Base-by-base conservation (phyloP, 441 rosid genomes). In the Erodium moschatum region DNA sequence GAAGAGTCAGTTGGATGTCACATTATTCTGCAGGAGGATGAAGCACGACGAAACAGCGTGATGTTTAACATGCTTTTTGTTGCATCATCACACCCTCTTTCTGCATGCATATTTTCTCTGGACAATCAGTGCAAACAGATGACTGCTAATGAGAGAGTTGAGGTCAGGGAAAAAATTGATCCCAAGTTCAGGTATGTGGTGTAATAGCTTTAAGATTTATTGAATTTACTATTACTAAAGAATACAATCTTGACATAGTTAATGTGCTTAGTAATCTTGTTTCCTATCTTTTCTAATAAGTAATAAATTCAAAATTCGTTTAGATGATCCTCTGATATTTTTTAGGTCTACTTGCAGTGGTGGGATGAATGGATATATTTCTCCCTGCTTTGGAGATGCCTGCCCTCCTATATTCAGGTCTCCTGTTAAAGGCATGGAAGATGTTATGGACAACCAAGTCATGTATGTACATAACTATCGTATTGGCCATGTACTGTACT, bases 331-430 rank as follows among this genome's bases (percentile, higher is more conserved):
- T 66, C 86, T 89, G 81, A 84, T 77, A 74, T 56, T 68, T 67
- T 63, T 79, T 82, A 72, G 74, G 80, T 71, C 70, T 87, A 20
- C 76, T 10, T 90, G 91, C 91, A 92, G 97, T 76, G 91, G 86
- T 72, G 97, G 91, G 69, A 89, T 93, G 97, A 89, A 91, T 69
- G 98, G 97, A 69, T 93, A 85, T 78, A 75, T 93, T 76, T 84
- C 84, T 38, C 89, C 90, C 40, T 91, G 91, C 73, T 83, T 77
- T 71, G 96, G 85, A 75, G 93, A 88, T 75, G 72, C 87, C 64
- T 90, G 85, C 61, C 96, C 95, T 66, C 87, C 93, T 50, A 71
- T 86, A 78, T 83, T 87, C 75, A 85, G 88, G 77, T 93, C 98
- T 72, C 96, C 97, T 6, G 80, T 91, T 44, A 75, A 48, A 11